phyloP scores from a whole-genome alignment of 441 rosid species.

The Adansonia madagascariensis region DNA sequence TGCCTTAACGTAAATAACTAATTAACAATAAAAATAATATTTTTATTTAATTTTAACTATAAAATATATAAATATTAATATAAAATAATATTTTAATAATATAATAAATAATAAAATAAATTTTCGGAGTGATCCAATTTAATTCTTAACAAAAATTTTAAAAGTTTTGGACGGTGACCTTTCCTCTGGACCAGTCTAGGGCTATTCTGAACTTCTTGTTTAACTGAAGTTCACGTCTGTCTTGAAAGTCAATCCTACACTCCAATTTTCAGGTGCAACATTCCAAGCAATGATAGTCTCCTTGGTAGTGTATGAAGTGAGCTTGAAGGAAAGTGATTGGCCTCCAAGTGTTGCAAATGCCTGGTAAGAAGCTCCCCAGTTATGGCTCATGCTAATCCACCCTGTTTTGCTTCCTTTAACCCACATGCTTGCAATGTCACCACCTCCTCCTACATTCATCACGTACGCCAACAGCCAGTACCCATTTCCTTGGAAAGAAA shows the following conservation, averaged over 20 bases:
- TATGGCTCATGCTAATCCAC: slow-evolving; percentile 89
- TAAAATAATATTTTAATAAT: too few relatives aligned
- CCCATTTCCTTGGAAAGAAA: slow-evolving; percentile 76
- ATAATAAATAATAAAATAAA: too few relatives aligned
- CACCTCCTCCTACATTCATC: slow-evolving; percentile 85
- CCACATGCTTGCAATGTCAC: slow-evolving; percentile 74
- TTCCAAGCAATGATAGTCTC: slow-evolving; percentile 63
- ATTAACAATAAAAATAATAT: too few relatives aligned
- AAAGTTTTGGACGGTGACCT: too few relatives aligned
- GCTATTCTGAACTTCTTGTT: slow-evolving; percentile 5
- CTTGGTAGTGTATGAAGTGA: slow-evolving; percentile 64
- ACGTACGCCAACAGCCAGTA: slow-evolving; percentile 82
- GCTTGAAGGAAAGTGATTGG: slow-evolving; percentile 79
- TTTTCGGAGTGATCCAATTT: too few relatives aligned
- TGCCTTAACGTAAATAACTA: too few relatives aligned
- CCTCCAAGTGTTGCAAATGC: slow-evolving; percentile 73
- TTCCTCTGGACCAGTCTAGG: too few relatives aligned
- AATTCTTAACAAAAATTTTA: too few relatives aligned
- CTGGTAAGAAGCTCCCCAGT: slow-evolving; percentile 92
- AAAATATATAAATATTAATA: too few relatives aligned
- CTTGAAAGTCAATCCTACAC: slow-evolving; percentile 53
- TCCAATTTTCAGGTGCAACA: slow-evolving; percentile 73
- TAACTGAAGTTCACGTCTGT: slow-evolving; percentile 64
- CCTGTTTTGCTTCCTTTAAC: slow-evolving; percentile 79
- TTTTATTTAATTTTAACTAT: too few relatives aligned